phyloP scores from a whole-genome alignment of 2,329 filamentous ascomycete genomes.

The Xylariaceae sp. region DNA sequence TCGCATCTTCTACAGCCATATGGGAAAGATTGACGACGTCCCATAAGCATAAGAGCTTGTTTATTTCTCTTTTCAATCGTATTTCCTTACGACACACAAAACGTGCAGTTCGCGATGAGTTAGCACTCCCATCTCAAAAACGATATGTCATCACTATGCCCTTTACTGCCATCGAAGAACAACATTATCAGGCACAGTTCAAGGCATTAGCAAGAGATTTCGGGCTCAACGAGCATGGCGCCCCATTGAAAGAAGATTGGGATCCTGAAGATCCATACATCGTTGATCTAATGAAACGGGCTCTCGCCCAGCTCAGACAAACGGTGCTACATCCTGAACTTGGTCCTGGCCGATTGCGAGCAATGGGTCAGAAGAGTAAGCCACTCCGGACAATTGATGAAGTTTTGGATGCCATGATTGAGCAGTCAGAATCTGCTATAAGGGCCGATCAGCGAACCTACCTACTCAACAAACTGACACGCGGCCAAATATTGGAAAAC shows the following conservation, averaged over 20 bases:
- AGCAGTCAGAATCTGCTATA: conserved; percentile 72
- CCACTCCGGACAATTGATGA: conserved; percentile 82
- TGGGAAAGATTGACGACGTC: conserved; percentile 69
- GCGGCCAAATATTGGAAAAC: conserved; percentile 80
- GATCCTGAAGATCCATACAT: conserved; percentile 58
- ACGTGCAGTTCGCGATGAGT: conserved; percentile 74
- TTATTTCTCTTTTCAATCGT: conserved; percentile 68
- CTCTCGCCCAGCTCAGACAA: conserved; percentile 77
- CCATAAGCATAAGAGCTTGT: conserved; percentile 67
- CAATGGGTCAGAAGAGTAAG: conserved; percentile 63
- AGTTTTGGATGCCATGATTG: conserved; percentile 89
- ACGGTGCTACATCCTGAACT: conserved; percentile 86
- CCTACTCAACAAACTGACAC: conserved; percentile 64
- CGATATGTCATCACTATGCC: conserved; percentile 87
- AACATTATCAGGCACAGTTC: conserved; percentile 80
- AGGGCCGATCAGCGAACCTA: conserved; percentile 69
- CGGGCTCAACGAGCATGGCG: conserved; percentile 65
- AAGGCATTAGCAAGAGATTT: conserved; percentile 73
- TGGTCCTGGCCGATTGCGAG: conserved; percentile 65
- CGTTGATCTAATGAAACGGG: conserved; percentile 75
- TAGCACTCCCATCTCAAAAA: conserved; percentile 79
- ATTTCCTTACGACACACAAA: conserved; percentile 88
- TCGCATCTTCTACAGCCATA: conserved; percentile 62
- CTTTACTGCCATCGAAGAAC: conserved; percentile 87
- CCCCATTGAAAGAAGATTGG: conserved; percentile 65